Evolutionary conservation across 768 basidiomycete species (phyloP).

Genomic region (Flagelloscypha sp.): DNA sequence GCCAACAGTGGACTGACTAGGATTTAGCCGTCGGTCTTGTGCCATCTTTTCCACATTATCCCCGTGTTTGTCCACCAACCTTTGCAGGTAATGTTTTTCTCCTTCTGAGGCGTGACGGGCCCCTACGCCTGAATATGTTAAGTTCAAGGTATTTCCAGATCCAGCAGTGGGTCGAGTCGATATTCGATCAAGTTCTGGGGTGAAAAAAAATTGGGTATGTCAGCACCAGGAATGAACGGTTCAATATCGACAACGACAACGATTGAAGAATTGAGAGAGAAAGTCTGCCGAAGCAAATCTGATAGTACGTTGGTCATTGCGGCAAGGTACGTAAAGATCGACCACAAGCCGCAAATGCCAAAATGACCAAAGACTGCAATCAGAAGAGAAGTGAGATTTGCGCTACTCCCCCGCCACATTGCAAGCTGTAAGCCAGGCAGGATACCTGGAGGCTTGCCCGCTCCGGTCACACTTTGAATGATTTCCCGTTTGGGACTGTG

Average conservation of each 20-base stretch:
- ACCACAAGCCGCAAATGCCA: too few species aligned
- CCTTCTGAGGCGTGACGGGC: slow-evolving; percentile 59
- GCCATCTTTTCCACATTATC: slow-evolving; percentile 71
- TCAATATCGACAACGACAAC: too few species aligned
- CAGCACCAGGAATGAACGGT: not conserved
- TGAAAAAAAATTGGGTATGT: slow-evolving; percentile 3
- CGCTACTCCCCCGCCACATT: too few species aligned
- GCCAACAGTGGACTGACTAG: slow-evolving; percentile 77
- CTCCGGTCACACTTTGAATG: too few species aligned
- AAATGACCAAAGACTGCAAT: too few species aligned
- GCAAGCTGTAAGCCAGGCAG: too few species aligned
- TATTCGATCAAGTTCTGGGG: slow-evolving; percentile 57
- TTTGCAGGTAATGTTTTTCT: slow-evolving; percentile 58
- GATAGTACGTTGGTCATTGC: too few species aligned
- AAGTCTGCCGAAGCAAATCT: not conserved
- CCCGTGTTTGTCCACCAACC: slow-evolving; percentile 63
- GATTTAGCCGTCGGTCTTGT: slow-evolving; percentile 69
- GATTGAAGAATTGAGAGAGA: not conserved
- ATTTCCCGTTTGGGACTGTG: too few species aligned
- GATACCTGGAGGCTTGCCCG: too few species aligned
- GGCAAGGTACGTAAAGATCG: too few species aligned
- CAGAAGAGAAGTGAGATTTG: too few species aligned
- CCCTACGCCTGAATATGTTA: slow-evolving; percentile 32
- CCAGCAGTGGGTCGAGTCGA: slow-evolving; percentile 32
- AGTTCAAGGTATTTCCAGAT: slow-evolving; percentile 28